A percentile compares a stretch with the other conserved stretches of the same genome.
phyloP scores from a whole-genome alignment of 208 protist genomes.

The Trypanosoma platydactyli region DNA sequence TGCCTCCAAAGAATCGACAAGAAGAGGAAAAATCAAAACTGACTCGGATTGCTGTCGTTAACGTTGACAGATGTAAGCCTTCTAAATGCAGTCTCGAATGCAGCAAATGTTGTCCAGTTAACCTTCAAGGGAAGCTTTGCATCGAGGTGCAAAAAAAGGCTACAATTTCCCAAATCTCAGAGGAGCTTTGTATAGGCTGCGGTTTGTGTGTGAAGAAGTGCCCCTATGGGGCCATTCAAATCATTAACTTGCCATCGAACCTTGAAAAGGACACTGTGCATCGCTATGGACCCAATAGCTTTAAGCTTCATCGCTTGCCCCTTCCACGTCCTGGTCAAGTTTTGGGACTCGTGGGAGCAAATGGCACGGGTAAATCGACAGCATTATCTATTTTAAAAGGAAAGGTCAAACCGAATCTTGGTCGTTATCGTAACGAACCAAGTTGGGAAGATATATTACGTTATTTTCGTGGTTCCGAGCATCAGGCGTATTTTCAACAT shows the following conservation, averaged over 20 bases:
- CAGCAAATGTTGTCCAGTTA: conserved; percentile 98
- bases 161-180: conserved; percentile 97
- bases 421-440: conserved; percentile 93
- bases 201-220: conserved; percentile 99
- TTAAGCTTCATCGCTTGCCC: conserved; percentile 99
- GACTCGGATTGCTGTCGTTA: conserved; percentile 99
- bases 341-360: conserved; percentile 99
- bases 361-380: conserved; percentile 99
- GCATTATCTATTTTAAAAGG: conserved; percentile 99
- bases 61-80: conserved; percentile 98
- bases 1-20: conserved; percentile 71
- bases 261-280: conserved; percentile 98
- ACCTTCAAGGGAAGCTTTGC: conserved; percentile 98
- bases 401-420: conserved; percentile 99
- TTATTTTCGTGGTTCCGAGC: conserved; percentile 99
- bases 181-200: conserved; percentile 99
- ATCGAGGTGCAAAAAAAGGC: conserved; percentile 97
- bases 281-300: conserved; percentile 99
- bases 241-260: conserved; percentile 99
- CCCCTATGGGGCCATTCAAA: conserved; percentile 99
- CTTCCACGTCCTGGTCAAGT: conserved; percentile 98
- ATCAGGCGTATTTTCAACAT: conserved; percentile 99
- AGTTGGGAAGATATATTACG: conserved; percentile 98
- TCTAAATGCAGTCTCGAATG: conserved; percentile 99
- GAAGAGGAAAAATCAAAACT: conserved; percentile 91